phyloP scores from a whole-genome alignment of 2,329 filamentous ascomycete species.

The Ascochyta fabae region DNA sequence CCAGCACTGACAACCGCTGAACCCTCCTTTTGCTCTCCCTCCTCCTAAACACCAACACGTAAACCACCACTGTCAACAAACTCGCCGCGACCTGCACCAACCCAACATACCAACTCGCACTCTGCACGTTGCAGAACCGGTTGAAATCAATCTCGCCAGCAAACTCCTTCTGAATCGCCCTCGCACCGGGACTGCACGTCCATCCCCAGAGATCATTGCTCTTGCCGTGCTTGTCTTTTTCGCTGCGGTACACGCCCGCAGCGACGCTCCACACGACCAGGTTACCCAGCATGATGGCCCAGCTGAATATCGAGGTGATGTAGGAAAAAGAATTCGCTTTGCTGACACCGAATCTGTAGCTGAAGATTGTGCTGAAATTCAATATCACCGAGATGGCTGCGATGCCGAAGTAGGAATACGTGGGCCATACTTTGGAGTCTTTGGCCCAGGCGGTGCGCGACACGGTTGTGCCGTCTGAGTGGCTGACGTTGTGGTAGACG shows the following conservation, averaged over 20 bases:
- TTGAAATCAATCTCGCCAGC: conserved; percentile 45
- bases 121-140: conserved; percentile 47
- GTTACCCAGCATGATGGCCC: conserved; percentile 40
- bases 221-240: conserved; percentile 46
- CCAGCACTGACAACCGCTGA: conserved; percentile 9
- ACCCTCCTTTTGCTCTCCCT: conserved; percentile 40
- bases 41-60: conserved; percentile 38
- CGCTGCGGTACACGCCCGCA: conserved; percentile 43
- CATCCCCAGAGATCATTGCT: conserved; percentile 53
- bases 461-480: conserved; percentile 23
- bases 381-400: conserved; percentile 41
- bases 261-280: conserved; percentile 47
- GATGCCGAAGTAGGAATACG: conserved; percentile 49
- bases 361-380: conserved; percentile 44
- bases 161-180: conserved; percentile 48
- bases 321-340: conserved; percentile 43
- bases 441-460: conserved; percentile 50
- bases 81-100: conserved; percentile 42
- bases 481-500: conserved; percentile 30
- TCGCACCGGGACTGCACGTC: conserved; percentile 46
- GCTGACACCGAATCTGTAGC: conserved; percentile 41
- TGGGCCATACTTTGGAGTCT: conserved; percentile 49
- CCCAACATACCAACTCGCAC: conserved; percentile 45
- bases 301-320: conserved; percentile 38
- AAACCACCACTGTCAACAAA: conserved; percentile 39